Base-by-base conservation (phyloP, 345 rosid genomes). In the Eutrema yunnanense region DNA sequence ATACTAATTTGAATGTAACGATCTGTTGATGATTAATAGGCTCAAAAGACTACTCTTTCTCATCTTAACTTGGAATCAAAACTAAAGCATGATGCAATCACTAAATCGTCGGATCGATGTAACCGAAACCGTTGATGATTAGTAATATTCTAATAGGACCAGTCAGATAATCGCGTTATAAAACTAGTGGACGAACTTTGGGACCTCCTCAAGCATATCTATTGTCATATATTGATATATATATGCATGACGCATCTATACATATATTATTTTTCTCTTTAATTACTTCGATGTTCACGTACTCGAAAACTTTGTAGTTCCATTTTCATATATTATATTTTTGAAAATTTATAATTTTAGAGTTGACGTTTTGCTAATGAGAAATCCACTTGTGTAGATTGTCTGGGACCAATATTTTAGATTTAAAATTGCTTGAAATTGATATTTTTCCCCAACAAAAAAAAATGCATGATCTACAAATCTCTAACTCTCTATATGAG, bases 91-190 rank as follows among this genome's bases (percentile, higher is more conserved):
- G 63, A 75, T 75, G 69, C 22, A 61, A 60, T 52, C 41, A 53
- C 34, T 33, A 61, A 62, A 75, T 53, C 29, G 29, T 22, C 26
- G 26, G 26, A 22, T 22, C 26, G 67, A 68, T 68, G 65, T 54
- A 75, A 75, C 60, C 74, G 74, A 75, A 75, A 75, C 70, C 70
- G 79, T 69, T 69, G 59, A 46, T 75, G 59, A 62, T 69, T 69
- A 75, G 52, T 69, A 54, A 11, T 69, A 69, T 53, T 75, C 65
- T 61, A 62, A 53, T 8, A 34, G 13, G 65, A 75, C 46, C 70
- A 44, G 36, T 62, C 11, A 53, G 16, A 11, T 53, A 68, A 75
- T 53, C 33, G 48, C 47, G 55, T 53, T 41, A 41, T 9, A 50
- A 67, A 61, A 75, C 30, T 62, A 75, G 74, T 75, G 74, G 74